Conservation (phyloP, 1,139 yeast genomes). For the Wickerhamomyces sp. region DNA sequence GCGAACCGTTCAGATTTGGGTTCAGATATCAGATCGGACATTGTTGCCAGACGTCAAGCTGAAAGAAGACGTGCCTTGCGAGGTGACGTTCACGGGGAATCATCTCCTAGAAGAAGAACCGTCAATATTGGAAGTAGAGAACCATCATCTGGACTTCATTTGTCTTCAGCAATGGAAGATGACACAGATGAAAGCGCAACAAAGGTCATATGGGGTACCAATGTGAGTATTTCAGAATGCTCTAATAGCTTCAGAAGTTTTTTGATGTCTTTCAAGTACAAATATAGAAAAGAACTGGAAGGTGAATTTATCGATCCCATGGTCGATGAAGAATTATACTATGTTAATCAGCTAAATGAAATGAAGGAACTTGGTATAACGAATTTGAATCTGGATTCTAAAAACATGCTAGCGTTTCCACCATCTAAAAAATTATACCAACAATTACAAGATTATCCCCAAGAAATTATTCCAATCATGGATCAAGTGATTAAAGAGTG, state of each 20-base stretch:
- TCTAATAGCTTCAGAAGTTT: constrained; percentile 77
- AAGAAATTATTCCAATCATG: constrained; percentile 95
- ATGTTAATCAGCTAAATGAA: constrained; percentile 65
- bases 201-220: constrained; percentile 98
- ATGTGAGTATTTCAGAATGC: constrained; percentile 87
- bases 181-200: constrained; percentile 36
- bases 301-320: constrained; percentile 42
- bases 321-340: constrained; percentile 70
- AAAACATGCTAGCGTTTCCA: constrained; percentile 71
- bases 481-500: constrained; percentile 93
- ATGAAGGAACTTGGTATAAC: constrained; percentile 79
- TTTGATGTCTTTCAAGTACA: constrained; percentile 75
- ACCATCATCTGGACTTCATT: constrained; percentile 14
- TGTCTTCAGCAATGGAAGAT: constrained; percentile 17
- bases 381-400: constrained; percentile 80
- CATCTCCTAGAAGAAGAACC: constrained; percentile 44
- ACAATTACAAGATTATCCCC: constrained; percentile 89
- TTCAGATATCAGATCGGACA: constrained; percentile 31
- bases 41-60: constrained; percentile 28
- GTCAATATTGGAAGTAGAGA: constrained; percentile 10
- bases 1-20: constrained; percentile 22
- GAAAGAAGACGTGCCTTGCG: constrained; percentile 34
- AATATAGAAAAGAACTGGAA: constrained; percentile 63
- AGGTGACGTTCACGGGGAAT: constrained; percentile 57
- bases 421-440: constrained; percentile 75